Base-by-base conservation (phyloP, 2,329 filamentous ascomycete genomes). In the Bertia moriformis region DNA sequence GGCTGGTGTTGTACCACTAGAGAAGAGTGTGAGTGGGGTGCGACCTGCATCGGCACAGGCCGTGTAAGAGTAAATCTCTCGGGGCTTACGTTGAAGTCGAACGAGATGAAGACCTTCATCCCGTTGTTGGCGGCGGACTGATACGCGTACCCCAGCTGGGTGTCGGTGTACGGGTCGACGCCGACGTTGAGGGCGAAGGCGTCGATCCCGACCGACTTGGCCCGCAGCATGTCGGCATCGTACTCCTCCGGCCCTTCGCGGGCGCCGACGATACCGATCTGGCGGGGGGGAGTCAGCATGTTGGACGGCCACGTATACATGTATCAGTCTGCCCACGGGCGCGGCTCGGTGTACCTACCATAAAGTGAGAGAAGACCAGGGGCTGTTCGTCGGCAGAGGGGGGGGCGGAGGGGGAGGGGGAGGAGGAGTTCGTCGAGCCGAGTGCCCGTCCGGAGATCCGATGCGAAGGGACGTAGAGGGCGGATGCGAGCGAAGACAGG, bases 11-110 rank as follows among this genome's bases (percentile, higher is more conserved):
- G 10, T 17, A 35, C 32, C 32, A 35, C n/a, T n/a, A n/a, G n/a
- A n/a, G n/a, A n/a, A n/a, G n/a, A n/a, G n/a, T n/a, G 0, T n/a
- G n/a, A n/a, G n/a, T n/a, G n/a, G n/a, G n/a, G n/a, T n/a, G n/a
- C n/a, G n/a, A n/a, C n/a, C n/a, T n/a, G n/a, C n/a, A n/a, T n/a
- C n/a, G n/a, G n/a, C n/a, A n/a, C n/a, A n/a, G n/a, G n/a, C n/a
- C n/a, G n/a, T n/a, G n/a, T n/a, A n/a, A n/a, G n/a, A n/a, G n/a
- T n/a, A n/a, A n/a, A n/a, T n/a, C n/a, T n/a, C n/a, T n/a, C n/a
- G n/a, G n/a, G n/a, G n/a, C n/a, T n/a, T n/a, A n/a, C n/a, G 53
- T 69, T 68, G 49, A 69, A 71, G 53, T 73, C 69, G 43, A 73
- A 73, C 1, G 68, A 72, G 44, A 73, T 62, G 40, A 73, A 71